A percentile compares a stretch with the other conserved stretches of the same genome.
phyloP scores from a whole-genome alignment of 2,329 filamentous ascomycete genomes.

The Penicillium verrucosum region DNA sequence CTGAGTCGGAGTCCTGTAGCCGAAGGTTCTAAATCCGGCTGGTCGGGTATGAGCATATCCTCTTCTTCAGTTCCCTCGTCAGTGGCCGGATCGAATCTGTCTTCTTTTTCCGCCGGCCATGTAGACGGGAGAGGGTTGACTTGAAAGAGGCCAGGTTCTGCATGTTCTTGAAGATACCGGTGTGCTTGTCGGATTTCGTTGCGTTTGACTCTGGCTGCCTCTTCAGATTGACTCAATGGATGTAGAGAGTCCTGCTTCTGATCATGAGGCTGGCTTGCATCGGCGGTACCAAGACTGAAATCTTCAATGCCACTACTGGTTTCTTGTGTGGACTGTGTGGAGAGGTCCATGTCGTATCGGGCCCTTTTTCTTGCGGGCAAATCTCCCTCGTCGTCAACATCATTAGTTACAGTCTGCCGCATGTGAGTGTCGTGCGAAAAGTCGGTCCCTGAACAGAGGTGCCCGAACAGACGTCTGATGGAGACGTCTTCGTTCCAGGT shows the following conservation, averaged over 20 bases:
- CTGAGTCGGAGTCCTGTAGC: background rate
- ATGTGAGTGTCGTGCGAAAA: slow-evolving; percentile 68
- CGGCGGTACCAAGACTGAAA: background rate
- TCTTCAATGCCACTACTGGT: slow-evolving; percentile 16
- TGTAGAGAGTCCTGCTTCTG: background rate
- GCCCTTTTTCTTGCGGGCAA: slow-evolving; percentile 19
- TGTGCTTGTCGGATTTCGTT: slow-evolving; percentile 27
- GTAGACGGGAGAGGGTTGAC: slow-evolving; percentile 30
- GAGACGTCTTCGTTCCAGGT: slow-evolving; percentile 63
- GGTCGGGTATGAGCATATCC: background rate
- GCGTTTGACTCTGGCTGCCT: slow-evolving; percentile 17
- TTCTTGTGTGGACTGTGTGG: slow-evolving; percentile 20
- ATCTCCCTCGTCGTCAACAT: slow-evolving; percentile 17
- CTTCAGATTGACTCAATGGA: slow-evolving; percentile 1
- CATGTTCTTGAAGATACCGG: slow-evolving; percentile 22
- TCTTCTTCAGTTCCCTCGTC: background rate
- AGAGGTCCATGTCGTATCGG: slow-evolving; percentile 15
- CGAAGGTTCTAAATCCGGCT: background rate
- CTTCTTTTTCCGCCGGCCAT: slow-evolving; percentile 19
- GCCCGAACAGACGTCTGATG: slow-evolving; percentile 68
- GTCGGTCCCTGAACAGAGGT: slow-evolving; percentile 57
- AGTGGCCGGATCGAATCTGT: background rate
- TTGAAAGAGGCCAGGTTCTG: slow-evolving; percentile 19
- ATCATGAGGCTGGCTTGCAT: background rate
- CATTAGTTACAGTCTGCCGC: slow-evolving; percentile 36